Evolutionary conservation across 768 basidiomycete species (phyloP).

Genomic region (Plicaturopsis crispa): DNA sequence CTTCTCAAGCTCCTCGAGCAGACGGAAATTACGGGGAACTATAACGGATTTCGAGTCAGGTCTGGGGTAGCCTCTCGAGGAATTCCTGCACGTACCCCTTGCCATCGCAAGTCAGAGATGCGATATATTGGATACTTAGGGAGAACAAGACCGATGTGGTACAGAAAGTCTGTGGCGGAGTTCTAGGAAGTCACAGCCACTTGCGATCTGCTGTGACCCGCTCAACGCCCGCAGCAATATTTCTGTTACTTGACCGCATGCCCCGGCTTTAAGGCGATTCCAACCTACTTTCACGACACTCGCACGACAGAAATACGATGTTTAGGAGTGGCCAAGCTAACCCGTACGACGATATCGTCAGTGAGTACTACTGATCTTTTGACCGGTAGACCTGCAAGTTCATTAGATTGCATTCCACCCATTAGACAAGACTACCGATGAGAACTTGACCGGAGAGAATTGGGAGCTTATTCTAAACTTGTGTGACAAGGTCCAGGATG

Average conservation of each 20-base stretch:
- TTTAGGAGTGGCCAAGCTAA: constrained; percentile 63
- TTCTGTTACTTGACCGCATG: too few relatives aligned
- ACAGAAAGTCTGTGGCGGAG: too few relatives aligned
- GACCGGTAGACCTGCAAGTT: not conserved
- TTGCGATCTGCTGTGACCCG: too few relatives aligned
- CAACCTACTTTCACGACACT: too few relatives aligned
- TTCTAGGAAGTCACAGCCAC: constrained; percentile 2
- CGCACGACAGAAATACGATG: constrained; percentile 36
- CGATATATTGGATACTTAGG: not conserved
- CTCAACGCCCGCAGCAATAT: too few relatives aligned
- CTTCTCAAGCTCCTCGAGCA: constrained; percentile 98
- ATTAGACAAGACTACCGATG: constrained; percentile 98
- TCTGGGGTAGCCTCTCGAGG: too few relatives aligned
- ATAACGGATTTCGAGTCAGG: too few relatives aligned
- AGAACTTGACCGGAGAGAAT: constrained; percentile 90
- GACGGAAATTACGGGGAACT: constrained; percentile 96
- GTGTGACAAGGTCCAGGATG: constrained; percentile 94
- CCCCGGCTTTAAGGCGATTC: too few relatives aligned
- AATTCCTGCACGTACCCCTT: too few relatives aligned
- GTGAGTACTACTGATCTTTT: constrained; percentile 38
- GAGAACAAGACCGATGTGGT: too few relatives aligned
- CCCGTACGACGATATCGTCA: constrained; percentile 87
- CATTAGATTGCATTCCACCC: constrained; percentile 4
- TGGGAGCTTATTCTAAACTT: constrained; percentile 93
- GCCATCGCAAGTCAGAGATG: constrained; percentile 29